These are phyloP conservation scores for Hyphodiscus hymeniophilus DNA, from an alignment of 495 filamentous ascomycete genomes.

Conservation along the genomic window DNA sequence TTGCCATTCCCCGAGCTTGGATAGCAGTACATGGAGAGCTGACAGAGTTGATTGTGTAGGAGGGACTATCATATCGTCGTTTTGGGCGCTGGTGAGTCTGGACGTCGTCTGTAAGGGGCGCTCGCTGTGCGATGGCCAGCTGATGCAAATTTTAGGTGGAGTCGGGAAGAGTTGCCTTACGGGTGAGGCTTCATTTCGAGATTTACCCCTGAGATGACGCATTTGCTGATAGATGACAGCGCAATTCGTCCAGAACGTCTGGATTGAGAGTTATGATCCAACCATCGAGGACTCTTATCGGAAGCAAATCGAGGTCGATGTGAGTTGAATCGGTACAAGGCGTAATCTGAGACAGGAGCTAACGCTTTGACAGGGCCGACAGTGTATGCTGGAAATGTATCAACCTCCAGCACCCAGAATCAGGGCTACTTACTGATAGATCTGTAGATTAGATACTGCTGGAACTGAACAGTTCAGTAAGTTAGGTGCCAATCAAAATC, in stretches of 20 bases:
- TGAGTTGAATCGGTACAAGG: conserved; percentile 35
- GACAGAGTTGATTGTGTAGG: conserved; percentile 27
- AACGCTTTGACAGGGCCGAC: conserved; percentile 58
- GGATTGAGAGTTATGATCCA: conserved; percentile 98
- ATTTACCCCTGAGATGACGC: background rate
- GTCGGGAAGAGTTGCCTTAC: conserved; percentile 98
- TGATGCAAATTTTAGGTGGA: conserved; percentile 54
- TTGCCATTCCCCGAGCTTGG: no score
- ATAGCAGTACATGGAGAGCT: conserved; percentile 3
- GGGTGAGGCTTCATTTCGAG: conserved; percentile 49
- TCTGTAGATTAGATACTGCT: conserved; percentile 77
- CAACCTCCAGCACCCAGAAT: conserved; percentile 22
- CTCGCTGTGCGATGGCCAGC: conserved; percentile 3
- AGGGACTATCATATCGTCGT: conserved; percentile 91
- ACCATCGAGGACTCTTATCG: conserved; percentile 98
- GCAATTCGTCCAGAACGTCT: conserved; percentile 98
- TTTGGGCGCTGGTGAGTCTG: conserved; percentile 65
- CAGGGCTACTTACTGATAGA: conserved; percentile 7
- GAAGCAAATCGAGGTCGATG: conserved; percentile 91
- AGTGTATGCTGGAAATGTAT: conserved; percentile 96
- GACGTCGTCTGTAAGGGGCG: background rate
- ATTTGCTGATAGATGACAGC: conserved; percentile 43
- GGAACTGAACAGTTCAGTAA: conserved; percentile 98
- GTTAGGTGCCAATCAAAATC: conserved; percentile 25
- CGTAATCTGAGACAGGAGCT: conserved; percentile 11